phyloP scores from a whole-genome alignment of 2,329 filamentous ascomycete species.

The Aspergillus sp. region DNA sequence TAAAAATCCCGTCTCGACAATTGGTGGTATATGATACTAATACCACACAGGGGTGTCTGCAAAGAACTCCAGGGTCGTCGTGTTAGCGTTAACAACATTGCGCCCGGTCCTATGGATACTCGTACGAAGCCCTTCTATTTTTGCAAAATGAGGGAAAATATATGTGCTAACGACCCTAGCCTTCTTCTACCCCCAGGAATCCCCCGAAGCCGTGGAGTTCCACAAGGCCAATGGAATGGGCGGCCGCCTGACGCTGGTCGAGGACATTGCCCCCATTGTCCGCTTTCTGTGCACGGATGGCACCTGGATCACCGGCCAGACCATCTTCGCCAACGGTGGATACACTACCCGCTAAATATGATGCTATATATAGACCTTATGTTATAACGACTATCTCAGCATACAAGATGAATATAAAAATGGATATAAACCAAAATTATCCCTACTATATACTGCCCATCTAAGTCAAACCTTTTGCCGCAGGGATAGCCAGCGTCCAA shows the following conservation, averaged over 20 bases:
- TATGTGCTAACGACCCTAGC: constrained; percentile 24
- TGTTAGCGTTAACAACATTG: constrained; percentile 54
- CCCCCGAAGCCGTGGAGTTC: constrained; percentile 44
- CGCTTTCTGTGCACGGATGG: constrained; percentile 48
- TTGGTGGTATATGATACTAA: background rate
- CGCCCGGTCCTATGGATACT: constrained; percentile 57
- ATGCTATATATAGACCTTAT: too few relatives aligned
- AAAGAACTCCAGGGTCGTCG: constrained; percentile 56
- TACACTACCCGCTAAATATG: constrained; percentile 45
- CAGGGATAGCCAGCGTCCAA: background rate
- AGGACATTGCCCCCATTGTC: constrained; percentile 49
- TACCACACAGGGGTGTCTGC: constrained; percentile 40
- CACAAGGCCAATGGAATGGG: constrained; percentile 48
- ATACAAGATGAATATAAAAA: too few relatives aligned
- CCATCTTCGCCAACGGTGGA: constrained; percentile 51
- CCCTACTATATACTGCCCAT: too few relatives aligned
- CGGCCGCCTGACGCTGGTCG: constrained; percentile 42
- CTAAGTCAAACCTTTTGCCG: background rate
- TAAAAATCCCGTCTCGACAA: background rate
- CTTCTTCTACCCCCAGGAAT: constrained; percentile 49
- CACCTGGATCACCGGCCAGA: constrained; percentile 49
- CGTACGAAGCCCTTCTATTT: constrained; percentile 29
- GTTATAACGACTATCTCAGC: background rate
- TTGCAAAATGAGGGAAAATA: background rate
- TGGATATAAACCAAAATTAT: too few relatives aligned